These are phyloP conservation scores for Ambrosia trifida DNA, from an alignment of 129 eudicot species.

Conservation along the genomic window DNA sequence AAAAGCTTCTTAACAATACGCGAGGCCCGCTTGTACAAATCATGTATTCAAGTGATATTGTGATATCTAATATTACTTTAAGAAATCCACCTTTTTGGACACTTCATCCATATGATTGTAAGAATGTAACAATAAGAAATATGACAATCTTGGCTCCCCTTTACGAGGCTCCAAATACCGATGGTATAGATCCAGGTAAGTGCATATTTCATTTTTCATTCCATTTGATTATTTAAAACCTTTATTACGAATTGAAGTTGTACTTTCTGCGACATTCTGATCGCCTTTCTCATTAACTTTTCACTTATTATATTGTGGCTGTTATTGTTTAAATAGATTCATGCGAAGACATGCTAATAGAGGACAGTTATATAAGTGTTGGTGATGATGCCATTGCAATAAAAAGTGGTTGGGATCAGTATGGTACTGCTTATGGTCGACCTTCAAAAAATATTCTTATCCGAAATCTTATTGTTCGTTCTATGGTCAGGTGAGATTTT, in stretches of 20 bases:
- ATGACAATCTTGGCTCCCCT: conserved; percentile 93
- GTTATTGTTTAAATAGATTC: conserved; percentile 60
- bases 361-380: conserved; percentile 91
- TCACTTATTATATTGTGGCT: conserved; percentile 16
- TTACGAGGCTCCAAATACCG: conserved; percentile 92
- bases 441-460: conserved; percentile 84
- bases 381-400: conserved; percentile 98
- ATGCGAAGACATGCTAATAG: conserved; percentile 94
- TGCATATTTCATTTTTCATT: background rate
- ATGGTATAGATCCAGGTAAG: conserved; percentile 99
- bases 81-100: conserved; percentile 99
- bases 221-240: background rate
- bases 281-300: background rate
- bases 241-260: background rate
- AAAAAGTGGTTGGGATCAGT: conserved; percentile 99
- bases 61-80: conserved; percentile 81
- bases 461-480: conserved; percentile 85
- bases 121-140: conserved; percentile 77
- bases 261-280: background rate
- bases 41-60: conserved; percentile 88
- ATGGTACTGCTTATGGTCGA: conserved; percentile 75
- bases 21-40: conserved; percentile 98
- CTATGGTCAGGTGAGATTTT: conserved; percentile 83
- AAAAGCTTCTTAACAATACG: conserved; percentile 85
- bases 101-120: conserved; percentile 96